Evolutionary conservation across 345 rosid species (phyloP).

Genomic region (Boechera retrofracta): DNA sequence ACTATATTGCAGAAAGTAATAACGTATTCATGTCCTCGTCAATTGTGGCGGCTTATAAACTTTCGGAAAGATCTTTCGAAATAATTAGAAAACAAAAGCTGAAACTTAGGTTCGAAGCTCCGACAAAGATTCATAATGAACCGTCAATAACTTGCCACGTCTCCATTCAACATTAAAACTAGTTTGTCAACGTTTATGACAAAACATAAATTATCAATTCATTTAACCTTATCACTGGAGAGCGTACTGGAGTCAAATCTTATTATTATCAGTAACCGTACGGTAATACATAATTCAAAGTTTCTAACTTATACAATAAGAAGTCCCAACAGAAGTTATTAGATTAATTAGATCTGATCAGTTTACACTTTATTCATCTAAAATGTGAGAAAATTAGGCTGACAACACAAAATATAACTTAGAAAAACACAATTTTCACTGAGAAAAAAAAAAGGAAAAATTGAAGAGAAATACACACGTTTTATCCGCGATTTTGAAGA

Average conservation of each 20-base stretch:
- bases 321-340: neutral
- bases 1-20: no score
- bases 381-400: no score
- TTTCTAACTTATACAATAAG: neutral
- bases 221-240: no score
- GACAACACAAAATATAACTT: no score
- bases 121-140: neutral
- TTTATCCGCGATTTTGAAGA: no score
- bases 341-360: no score
- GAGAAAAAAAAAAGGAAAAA: no score
- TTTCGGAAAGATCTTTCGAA: neutral
- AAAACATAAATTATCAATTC: no score
- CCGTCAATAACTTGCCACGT: constrained; percentile 14
- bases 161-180: neutral
- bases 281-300: no score
- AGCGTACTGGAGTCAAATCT: neutral
- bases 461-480: no score
- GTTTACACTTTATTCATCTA: no score
- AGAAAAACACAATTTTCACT: no score
- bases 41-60: constrained; percentile 9
- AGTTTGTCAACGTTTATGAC: neutral
- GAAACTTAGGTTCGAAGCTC: constrained; percentile 20
- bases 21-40: neutral
- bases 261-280: neutral
- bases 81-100: neutral